Base-by-base conservation (phyloP, 2,329 filamentous ascomycete species). In the Xylaria sp. region DNA sequence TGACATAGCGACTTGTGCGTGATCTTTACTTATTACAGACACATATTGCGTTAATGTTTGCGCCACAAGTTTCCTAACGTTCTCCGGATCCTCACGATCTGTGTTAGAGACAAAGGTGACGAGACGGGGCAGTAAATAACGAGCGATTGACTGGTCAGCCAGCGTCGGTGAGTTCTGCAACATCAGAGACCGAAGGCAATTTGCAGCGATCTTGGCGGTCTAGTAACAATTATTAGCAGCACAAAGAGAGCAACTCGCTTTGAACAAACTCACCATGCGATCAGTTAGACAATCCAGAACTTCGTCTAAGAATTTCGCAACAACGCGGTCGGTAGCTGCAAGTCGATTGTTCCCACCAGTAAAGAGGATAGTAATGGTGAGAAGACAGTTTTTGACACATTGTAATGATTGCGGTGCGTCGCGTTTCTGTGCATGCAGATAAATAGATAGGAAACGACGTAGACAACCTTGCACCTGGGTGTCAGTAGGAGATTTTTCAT, bases 331-430 rank as follows among this genome's bases (percentile, higher is more conserved):
- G 51, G 88, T 89, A 0, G 92, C 88, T 0, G 90, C 88, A 65
- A 98, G 87, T 52, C 90, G 86, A 73, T 92, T 92, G 69, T 89
- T 87, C 7, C 93, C 92, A 50, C 91, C 91, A 9, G 94, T 97
- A 69, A 99, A 90, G 9, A 99, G 87, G 69, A 99, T 92, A 0
- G 96, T 97, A 56, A 92, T 91, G 0, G 94, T 93, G 57, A 99
- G 85, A 5, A 99, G 88, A 4, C 92, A 92, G 77, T 98, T 99
- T 84, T 97, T 98, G 76, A 98, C 95, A 79, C 94, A 97, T 1
- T 91, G 85, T 28, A 99, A 85, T 2, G 94, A 94, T 5, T 91
- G 90, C 23, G 94, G 90, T 9, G 80, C 81, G 76, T 94, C 92
- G 50, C 92, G 88, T 78, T 90, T 92, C 80, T 94, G 92, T 0